Base-by-base conservation (phyloP, 2,329 filamentous ascomycete species). In the Ambrosiella cleistominuta region DNA sequence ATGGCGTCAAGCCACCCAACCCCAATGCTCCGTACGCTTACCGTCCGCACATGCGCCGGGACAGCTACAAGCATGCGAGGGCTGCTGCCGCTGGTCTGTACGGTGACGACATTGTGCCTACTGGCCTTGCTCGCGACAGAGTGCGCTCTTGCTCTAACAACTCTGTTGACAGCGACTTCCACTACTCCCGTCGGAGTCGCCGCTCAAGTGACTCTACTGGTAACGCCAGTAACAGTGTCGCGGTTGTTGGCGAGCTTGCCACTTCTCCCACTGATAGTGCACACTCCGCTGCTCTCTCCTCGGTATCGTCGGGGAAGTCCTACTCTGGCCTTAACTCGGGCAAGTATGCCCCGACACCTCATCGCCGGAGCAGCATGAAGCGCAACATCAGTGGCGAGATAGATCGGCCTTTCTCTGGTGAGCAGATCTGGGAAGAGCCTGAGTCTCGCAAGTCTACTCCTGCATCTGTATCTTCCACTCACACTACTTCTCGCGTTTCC, bases 361-460 rank as follows among this genome's bases (percentile, higher is more conserved):
- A 79, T 45, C 78, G 77, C 39, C 81, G 81, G 62, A 84, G 81
- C 65, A 84, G 81, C 64, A 74, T 80, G 64, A 83, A 79, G 68
- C 77, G 85, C 61, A 85, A 86, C 63, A 77, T 82, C 65, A 88
- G 83, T 66, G 83, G 82, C 17, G 82, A 85, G 65, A 71, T 83
- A 60, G 73, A 78, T 63, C 79, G 75, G 57, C 78, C 82, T 1
- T 89, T 88, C 66, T 84, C 83, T 1, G 80, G 83, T 39, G 85
- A 89, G 66, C 82, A 87, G 66, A 90, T 96, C 61, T 96, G 88
- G 75, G 90, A 96, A 68, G 91, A 96, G 67, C 86, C 88, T 0
- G 81, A 86, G 65, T 74, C 67, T 49, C 54, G 57, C 12, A 56
- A 45, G 13, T 54, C 58, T 9, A 11, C 56, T 65, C 17, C 68